Evolutionary conservation across 768 basidiomycete species (phyloP).

Genomic region (Solioccasus polychromus): DNA sequence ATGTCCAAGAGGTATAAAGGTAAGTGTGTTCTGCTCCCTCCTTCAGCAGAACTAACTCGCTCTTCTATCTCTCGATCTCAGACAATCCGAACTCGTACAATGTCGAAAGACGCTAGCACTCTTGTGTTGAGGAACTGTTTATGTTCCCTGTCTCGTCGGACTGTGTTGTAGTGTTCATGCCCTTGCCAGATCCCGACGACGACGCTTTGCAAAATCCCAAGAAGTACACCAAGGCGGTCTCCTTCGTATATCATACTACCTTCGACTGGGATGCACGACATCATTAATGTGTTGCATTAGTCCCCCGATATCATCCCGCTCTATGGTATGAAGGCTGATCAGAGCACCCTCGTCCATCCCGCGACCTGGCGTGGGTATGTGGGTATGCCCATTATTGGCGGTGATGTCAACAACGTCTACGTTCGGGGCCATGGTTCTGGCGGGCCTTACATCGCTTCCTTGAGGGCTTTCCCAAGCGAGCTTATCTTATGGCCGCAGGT

Average conservation of each 20-base stretch:
- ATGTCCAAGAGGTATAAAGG: conserved; percentile 4
- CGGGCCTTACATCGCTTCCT: neutral
- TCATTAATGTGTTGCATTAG: neutral
- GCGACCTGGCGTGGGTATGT: conserved; percentile 3
- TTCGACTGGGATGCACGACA: neutral
- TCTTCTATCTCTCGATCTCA: neutral
- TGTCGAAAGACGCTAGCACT: neutral
- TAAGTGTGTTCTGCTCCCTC: neutral
- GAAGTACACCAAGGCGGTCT: neutral
- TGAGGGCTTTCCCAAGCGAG: conserved; percentile 7
- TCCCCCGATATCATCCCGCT: conserved; percentile 7
- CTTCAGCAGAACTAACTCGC: neutral
- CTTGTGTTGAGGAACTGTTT: conserved; percentile 7
- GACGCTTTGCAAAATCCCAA: neutral
- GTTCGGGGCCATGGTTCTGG: conserved; percentile 4
- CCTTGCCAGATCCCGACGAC: conserved; percentile 3
- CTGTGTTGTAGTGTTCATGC: neutral
- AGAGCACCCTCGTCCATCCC: neutral
- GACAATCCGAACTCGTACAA: neutral
- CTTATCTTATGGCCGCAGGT: conserved; percentile 6
- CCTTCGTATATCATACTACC: conserved; percentile 1
- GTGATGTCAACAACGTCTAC: conserved; percentile 5
- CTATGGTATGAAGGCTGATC: neutral
- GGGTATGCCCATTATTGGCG: conserved; percentile 7
- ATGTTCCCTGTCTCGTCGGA: neutral